phyloP scores from a whole-genome alignment of 2,329 filamentous ascomycete species.

The Penicillium hordei region DNA sequence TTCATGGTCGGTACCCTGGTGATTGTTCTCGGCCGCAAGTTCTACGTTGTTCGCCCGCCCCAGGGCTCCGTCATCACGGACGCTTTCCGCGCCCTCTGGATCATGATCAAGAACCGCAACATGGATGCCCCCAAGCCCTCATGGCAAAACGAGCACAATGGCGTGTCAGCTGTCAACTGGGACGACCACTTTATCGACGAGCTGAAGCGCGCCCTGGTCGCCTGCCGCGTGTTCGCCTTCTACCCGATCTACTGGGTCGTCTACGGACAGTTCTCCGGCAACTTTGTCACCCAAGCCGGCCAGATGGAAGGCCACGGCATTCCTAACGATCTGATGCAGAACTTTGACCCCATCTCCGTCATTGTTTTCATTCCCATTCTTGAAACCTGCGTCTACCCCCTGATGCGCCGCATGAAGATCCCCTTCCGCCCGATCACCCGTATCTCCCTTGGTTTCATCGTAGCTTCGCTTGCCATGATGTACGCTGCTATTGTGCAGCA shows the following conservation, averaged over 20 bases:
- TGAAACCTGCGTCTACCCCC: slow-evolving; percentile 68
- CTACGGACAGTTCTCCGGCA: slow-evolving; percentile 67
- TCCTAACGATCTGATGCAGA: slow-evolving; percentile 75
- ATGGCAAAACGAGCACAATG: slow-evolving; percentile 57
- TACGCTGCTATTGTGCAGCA: slow-evolving; percentile 60
- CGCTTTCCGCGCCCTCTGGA: slow-evolving; percentile 62
- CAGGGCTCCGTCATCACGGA: slow-evolving; percentile 66
- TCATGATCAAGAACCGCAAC: slow-evolving; percentile 53
- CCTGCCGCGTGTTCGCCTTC: slow-evolving; percentile 72
- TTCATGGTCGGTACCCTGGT: slow-evolving; percentile 63
- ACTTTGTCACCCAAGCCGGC: slow-evolving; percentile 65
- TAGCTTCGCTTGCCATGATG: slow-evolving; percentile 62
- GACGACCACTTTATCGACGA: slow-evolving; percentile 71
- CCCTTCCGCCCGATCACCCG: slow-evolving; percentile 74
- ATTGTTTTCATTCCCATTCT: slow-evolving; percentile 73
- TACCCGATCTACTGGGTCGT: slow-evolving; percentile 69
- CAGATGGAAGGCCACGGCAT: slow-evolving; percentile 65
- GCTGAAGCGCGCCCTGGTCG: slow-evolving; percentile 63
- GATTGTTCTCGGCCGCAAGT: slow-evolving; percentile 49
- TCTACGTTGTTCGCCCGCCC: slow-evolving; percentile 51
- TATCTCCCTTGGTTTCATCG: slow-evolving; percentile 68
- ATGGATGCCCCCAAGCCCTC: slow-evolving; percentile 66
- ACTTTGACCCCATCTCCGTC: slow-evolving; percentile 72
- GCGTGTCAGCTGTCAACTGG: slow-evolving; percentile 53
- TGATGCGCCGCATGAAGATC: slow-evolving; percentile 62